Evolutionary conservation across 169 alveolate genomes (phyloP), one percentile per base, ranked within the genome.

Genomic region (Plasmodium chabaudi): DNA sequence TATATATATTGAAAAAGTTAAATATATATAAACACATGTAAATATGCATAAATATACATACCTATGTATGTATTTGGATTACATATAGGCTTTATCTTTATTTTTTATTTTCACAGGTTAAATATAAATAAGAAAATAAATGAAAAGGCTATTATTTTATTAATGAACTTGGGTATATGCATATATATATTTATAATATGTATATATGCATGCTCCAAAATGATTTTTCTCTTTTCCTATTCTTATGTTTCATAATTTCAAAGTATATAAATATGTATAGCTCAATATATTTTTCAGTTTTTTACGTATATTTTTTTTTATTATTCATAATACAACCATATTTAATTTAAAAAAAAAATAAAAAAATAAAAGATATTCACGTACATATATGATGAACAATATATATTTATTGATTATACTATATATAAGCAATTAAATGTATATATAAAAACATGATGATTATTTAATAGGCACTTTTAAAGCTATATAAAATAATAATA

Each of bases 41-140:
- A 47, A 53, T 42, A 49, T 25, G 42, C 63, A 69, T 55, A 69
- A 42, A 49, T 55, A 69, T 69, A 69, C 46, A 69, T 19, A 34
- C 42, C 42, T 34, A 34, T 34, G 42, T 4, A 34, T 34, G 42
- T 34, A 34, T 5, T 5, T 34, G 42, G 4, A 34, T 34, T 34
- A 34, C 42, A 34, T 34, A 34, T 34, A 34, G 42, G 42, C 42
- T 34, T 34, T 34, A 34, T 34, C 42, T 34, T 34, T 34, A n/a
- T 27, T 27, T 34, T 34, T 34, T 2, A 34, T 34, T 27, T 27
- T 27, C 39, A 27, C 3, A 34, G 0, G 7, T 34, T 34, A 34
- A 34, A 34, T 34, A 34, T 34, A 34, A 34, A 34, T 34, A 34
- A 3, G 42, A 7, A 34, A 34, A 34, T 34, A 34, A 34, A n/a